A percentile compares a stretch with the other conserved stretches of the same genome.
Evolutionary conservation across 2,329 filamentous ascomycete species (phyloP).

Genomic region (Mollisiaceae sp.): DNA sequence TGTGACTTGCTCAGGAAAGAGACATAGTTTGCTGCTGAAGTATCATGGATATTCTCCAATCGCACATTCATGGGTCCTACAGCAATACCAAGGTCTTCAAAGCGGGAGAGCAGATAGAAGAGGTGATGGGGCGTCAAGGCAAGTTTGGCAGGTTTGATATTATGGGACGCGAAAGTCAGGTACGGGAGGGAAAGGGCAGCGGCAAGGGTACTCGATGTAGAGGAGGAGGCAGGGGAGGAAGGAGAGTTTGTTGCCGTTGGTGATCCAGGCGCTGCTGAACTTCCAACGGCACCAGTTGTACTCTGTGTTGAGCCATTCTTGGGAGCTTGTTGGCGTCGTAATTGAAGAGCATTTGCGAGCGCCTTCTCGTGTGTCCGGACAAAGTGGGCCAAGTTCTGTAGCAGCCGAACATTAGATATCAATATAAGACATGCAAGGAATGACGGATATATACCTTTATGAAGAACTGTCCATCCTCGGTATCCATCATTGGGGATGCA

Average conservation of each 20-base stretch:
- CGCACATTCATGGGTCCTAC: slow-evolving; percentile 97
- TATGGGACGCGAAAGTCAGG: slow-evolving; percentile 83
- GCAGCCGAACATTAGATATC: slow-evolving; percentile 31
- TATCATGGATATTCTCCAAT: slow-evolving; percentile 90
- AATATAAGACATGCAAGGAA: neutral
- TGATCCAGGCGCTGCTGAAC: slow-evolving; percentile 43
- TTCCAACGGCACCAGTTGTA: slow-evolving; percentile 60
- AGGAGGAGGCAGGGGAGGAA: slow-evolving; percentile 62
- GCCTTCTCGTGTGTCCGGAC: slow-evolving; percentile 98
- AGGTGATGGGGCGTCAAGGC: slow-evolving; percentile 95
- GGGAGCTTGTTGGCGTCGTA: slow-evolving; percentile 72
- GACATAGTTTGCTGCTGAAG: slow-evolving; percentile 88
- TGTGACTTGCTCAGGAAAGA: slow-evolving; percentile 90
- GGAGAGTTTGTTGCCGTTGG: slow-evolving; percentile 63
- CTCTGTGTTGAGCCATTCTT: slow-evolving; percentile 74
- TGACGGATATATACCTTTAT: slow-evolving; percentile 69
- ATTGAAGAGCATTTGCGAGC: slow-evolving; percentile 90
- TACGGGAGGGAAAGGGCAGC: slow-evolving; percentile 86
- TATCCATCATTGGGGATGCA: slow-evolving; percentile 61
- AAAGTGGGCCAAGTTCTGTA: slow-evolving; percentile 90
- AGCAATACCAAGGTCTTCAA: slow-evolving; percentile 88
- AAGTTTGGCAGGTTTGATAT: slow-evolving; percentile 86
- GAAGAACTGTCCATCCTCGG: slow-evolving; percentile 88
- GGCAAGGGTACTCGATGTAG: slow-evolving; percentile 76
- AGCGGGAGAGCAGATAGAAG: slow-evolving; percentile 93